Evolutionary conservation across 345 rosid genomes (phyloP), one percentile per base, ranked within the genome.

Genomic region (Mercurialis annua): DNA sequence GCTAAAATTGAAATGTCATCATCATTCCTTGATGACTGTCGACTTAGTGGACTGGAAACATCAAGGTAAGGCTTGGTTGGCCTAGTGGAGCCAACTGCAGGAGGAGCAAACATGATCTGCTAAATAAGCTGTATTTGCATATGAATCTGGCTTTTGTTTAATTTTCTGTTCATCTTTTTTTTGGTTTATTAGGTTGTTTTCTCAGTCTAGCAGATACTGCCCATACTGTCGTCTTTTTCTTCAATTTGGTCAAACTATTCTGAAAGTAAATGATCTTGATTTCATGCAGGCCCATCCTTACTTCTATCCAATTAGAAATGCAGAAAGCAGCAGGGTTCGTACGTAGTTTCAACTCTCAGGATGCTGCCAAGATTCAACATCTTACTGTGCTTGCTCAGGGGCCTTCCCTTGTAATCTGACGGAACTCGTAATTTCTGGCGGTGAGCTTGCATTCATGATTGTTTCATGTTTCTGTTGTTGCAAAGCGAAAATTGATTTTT

Each of bases 221-320:
- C 38, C 65, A 34, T n/a, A 20, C 3, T 27, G 14, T 63, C 15
- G 26, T 34, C 15, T 5, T 30, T 43, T 21, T 43, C 31, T 36
- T 57, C 26, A n/a, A 43, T 5, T 46, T 26, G 27, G 27, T 15
- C 24, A 29, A n/a, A 8, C 48, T 27, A 16, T 46, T 21, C 47
- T 50, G 23, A 40, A 29, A 69, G 18, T 61, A 18, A 70, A 26
- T 20, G 6, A 38, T 38, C 21, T 68, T 47, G 3, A 38, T 64
- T 24, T 66, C 34, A 26, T 79, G 82, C 89, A 94, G 99, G 92
- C 91, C 34, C 96, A 84, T 81, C 92, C 96, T 15, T 94, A 89
- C 68, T 94, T 94, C 83, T 77, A 76, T 76, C 92, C 96, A 47
- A 74, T 94, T 55, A 84, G 92, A 76, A 91, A 87, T 72, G 97